A percentile compares a stretch with the other conserved stretches of the same genome.
Conservation (phyloP, 2,329 filamentous ascomycete species). For the Anthostomella pinea region DNA sequence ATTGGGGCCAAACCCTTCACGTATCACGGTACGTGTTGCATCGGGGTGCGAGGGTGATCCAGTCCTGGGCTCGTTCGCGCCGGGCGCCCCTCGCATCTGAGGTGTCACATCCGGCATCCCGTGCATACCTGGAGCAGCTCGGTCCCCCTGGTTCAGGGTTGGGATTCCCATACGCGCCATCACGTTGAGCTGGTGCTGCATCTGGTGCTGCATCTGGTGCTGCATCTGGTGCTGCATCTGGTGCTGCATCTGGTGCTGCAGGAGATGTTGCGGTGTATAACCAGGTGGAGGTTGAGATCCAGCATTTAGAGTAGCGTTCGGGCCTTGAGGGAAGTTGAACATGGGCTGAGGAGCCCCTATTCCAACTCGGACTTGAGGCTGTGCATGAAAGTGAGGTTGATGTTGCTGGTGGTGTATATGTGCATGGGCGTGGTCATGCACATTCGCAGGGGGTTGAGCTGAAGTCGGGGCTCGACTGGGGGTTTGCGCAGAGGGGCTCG, state of each 20-base stretch:
- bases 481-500: conserved; percentile 11
- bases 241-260: conserved; percentile 18
- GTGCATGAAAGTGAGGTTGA: conserved; percentile 9
- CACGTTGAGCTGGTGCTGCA: conserved; percentile 11
- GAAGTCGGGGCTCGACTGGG: conserved; percentile 10
- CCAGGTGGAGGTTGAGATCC: conserved; percentile 15
- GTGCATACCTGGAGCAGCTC: conserved; percentile 39
- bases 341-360: conserved; percentile 15
- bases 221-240: conserved; percentile 11
- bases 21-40: conserved; percentile 41
- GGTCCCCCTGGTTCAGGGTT: conserved; percentile 42
- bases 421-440: conserved; percentile 11
- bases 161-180: conserved; percentile 13
- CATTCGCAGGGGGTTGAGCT: conserved; percentile 12
- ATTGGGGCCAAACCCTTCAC: conserved; percentile 48
- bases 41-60: conserved; percentile 34
- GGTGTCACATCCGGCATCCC: conserved; percentile 35
- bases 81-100: conserved; percentile 24
- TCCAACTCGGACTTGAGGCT: conserved; percentile 15
- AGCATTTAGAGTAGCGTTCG: background rate
- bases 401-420: conserved; percentile 15
- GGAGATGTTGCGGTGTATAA: conserved; percentile 18
- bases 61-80: conserved; percentile 25
- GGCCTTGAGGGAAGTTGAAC: conserved; percentile 21
- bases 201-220: no score